Percentiles rank a stretch among this genome's conserved stretches.
Conservation (phyloP, 1,139 yeast species). For the Eremothecium sinecaudum region DNA sequence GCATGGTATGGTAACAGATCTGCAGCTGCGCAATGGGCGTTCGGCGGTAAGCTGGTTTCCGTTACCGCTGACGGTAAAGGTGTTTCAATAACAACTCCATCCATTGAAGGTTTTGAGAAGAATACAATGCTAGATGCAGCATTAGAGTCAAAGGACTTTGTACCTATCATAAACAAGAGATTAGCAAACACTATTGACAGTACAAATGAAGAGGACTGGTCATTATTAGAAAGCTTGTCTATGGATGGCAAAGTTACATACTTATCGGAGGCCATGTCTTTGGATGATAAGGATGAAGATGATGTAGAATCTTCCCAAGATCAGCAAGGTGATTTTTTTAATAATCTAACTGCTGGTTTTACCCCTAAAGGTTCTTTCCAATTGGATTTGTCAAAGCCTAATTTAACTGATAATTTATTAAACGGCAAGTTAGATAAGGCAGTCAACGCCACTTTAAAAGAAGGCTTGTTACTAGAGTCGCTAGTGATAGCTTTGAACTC, state of each 20-base stretch:
- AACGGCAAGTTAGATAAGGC: slow-evolving; percentile 61
- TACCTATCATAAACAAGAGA: slow-evolving; percentile 46
- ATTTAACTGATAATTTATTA: slow-evolving; percentile 50
- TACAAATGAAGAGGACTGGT: slow-evolving; percentile 66
- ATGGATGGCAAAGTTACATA: slow-evolving; percentile 40
- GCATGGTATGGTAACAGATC: slow-evolving; percentile 74
- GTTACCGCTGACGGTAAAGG: slow-evolving; percentile 39
- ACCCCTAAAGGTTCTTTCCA: slow-evolving; percentile 38
- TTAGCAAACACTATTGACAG: slow-evolving; percentile 36
- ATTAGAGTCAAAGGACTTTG: slow-evolving; percentile 46
- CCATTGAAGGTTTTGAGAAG: slow-evolving; percentile 36
- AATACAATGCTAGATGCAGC: slow-evolving; percentile 44
- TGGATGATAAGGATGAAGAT: slow-evolving; percentile 29
- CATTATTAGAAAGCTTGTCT: slow-evolving; percentile 50
- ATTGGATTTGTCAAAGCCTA: slow-evolving; percentile 33
- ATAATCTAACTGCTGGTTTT: slow-evolving; percentile 30
- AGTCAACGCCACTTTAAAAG: slow-evolving; percentile 54
- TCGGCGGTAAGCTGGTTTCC: slow-evolving; percentile 79
- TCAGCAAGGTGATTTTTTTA: slow-evolving; percentile 27
- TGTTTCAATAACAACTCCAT: slow-evolving; percentile 45
- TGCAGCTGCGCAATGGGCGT: slow-evolving; percentile 69
- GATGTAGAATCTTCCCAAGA: slow-evolving; percentile 20
- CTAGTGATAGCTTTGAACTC: slow-evolving; percentile 71
- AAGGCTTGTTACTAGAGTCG: slow-evolving; percentile 66
- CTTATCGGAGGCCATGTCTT: slow-evolving; percentile 31